Conservation (phyloP, 2,329 filamentous ascomycete genomes). For the Trichoderma citrinoviride region DNA sequence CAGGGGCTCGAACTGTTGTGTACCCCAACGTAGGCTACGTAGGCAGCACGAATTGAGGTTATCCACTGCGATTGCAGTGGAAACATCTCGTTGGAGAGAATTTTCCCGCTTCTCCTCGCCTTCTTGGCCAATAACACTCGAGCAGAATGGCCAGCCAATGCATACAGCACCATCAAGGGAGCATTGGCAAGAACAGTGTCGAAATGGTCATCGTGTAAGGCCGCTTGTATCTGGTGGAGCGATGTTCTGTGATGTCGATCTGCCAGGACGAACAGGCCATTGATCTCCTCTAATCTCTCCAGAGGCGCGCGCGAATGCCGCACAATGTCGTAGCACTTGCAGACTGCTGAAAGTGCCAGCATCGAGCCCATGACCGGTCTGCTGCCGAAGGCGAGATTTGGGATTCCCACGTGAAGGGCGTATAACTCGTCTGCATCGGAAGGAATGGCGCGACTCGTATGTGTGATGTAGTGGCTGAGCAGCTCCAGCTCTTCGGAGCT, state of each 20-base stretch:
- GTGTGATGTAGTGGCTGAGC: constrained; percentile 7
- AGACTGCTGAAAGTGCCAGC: constrained; percentile 6
- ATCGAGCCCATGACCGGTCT: constrained; percentile 9
- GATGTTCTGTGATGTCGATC: constrained; percentile 4
- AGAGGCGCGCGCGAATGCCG: not conserved
- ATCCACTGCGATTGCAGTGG: constrained; percentile 17
- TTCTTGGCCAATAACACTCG: constrained; percentile 7
- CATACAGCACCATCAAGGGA: constrained; percentile 13
- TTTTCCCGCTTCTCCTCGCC: not conserved
- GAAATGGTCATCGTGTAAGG: not conserved
- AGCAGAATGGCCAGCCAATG: constrained; percentile 1
- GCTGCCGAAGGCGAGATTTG: constrained; percentile 11
- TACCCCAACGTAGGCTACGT: constrained; percentile 7
- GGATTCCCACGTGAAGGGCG: constrained; percentile 1
- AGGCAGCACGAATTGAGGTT: constrained; percentile 11
- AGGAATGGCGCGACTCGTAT: constrained; percentile 10
- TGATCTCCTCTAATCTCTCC: constrained; percentile 8
- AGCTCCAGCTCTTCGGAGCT: constrained; percentile 4
- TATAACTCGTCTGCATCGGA: constrained; percentile 1
- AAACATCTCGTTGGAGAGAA: not conserved
- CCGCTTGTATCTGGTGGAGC: constrained; percentile 6
- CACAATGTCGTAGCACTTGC: constrained; percentile 10
- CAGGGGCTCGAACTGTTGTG: not conserved
- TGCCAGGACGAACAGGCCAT: not conserved
- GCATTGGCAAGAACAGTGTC: constrained; percentile 11